Base-by-base conservation (phyloP, 352 stramenopile species). In the Phytophthora sp. region DNA sequence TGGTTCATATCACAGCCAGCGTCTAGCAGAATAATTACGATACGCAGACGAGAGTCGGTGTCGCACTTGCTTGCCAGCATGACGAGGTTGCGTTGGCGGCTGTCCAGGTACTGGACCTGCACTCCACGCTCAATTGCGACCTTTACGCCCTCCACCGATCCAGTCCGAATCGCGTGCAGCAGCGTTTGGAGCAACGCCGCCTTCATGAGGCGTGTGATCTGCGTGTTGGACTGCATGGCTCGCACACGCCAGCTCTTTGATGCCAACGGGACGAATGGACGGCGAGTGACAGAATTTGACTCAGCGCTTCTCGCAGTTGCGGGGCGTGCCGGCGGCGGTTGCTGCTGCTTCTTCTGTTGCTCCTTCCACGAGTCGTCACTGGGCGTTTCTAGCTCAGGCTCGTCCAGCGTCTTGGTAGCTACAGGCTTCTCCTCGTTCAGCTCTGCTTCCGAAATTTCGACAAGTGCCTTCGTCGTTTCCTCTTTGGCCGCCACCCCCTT, bases 1-100 rank as follows among this genome's bases (percentile, higher is more conserved):
- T 96, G 88, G 60, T 96, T 85, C 67, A 96, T 92, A 59, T 93
- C 86, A 47, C 86, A 94, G 5, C 88, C 88, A 20, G 88, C 88
- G 31, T 96, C 88, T 5, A 82, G 77, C 18, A 96, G 70, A 61
- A 96, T 96, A 63, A 96, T 88, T n/a, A 76, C 74, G 51, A 96
- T 94, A 42, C 76, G 81, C 30, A 96, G 63, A 38, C 88, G 79
- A 27, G 86, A 81, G 47, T 93, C 86, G 9, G 86, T 94, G 54
- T 96, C 88, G 50, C 85, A 90, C 64, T 94, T 94, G 54, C 72
- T 78, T 4, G 86, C 84, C 31, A 93, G 76, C 88, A 94, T 94
- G 63, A 96, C 74, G 42, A 96, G 74, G 63, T 96, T 96, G 51
- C 86, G 84, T 41, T 85, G 76, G 3, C 82, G 78, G 47, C 67